Evolutionary conservation across 1,284 basidiomycete species (phyloP).

Genomic region (Exsudoporus floridanus): DNA sequence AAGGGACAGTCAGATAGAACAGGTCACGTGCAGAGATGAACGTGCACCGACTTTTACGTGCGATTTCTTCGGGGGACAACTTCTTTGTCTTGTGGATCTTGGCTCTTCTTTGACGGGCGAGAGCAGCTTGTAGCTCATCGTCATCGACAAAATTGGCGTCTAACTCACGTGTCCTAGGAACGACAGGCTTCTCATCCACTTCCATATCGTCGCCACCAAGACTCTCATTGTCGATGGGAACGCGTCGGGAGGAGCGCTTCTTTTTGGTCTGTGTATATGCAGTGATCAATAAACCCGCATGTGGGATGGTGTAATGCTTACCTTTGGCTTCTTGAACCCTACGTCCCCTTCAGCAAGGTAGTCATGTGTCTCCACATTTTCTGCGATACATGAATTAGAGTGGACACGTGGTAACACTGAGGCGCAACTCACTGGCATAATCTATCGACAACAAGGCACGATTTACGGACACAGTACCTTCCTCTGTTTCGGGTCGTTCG

Average conservation of each 20-base stretch:
- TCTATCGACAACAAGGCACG: constrained; percentile 85
- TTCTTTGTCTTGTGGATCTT: constrained; percentile 81
- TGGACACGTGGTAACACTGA: background rate
- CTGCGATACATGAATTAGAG: constrained; percentile 42
- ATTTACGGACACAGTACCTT: constrained; percentile 66
- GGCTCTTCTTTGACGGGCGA: constrained; percentile 82
- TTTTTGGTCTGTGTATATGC: constrained; percentile 76
- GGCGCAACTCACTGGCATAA: constrained; percentile 72
- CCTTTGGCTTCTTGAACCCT: constrained; percentile 94
- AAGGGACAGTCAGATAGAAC: constrained; percentile 4
- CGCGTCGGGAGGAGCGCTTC: constrained; percentile 76
- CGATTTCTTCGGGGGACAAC: constrained; percentile 82
- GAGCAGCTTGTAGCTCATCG: constrained; percentile 93
- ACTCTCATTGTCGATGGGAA: constrained; percentile 67
- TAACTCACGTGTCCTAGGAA: constrained; percentile 64
- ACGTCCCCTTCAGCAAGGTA: constrained; percentile 90
- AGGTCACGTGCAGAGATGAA: background rate
- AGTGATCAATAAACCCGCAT: constrained; percentile 10
- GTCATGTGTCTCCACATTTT: constrained; percentile 84
- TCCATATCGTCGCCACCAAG: constrained; percentile 50
- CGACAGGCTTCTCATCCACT: constrained; percentile 67
- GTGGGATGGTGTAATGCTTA: constrained; percentile 29
- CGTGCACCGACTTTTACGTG: constrained; percentile 64
- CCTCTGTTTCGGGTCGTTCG: constrained; percentile 51
- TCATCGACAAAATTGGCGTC: constrained; percentile 95